phyloP scores from a whole-genome alignment of 2,329 filamentous ascomycete genomes.

The Thermoascus crustaceus region DNA sequence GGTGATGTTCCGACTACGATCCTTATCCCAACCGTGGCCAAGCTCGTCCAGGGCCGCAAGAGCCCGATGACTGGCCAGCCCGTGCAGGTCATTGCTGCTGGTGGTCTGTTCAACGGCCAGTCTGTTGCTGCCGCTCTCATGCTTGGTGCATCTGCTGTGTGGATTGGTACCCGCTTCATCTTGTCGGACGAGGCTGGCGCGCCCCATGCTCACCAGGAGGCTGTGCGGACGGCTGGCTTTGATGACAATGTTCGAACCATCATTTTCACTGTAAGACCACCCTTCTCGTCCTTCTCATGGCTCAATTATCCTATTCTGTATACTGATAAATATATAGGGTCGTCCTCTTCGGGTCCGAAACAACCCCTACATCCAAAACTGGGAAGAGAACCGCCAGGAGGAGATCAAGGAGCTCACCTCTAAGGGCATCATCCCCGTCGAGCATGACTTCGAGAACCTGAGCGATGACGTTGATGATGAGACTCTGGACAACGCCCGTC shows the following conservation, averaged over 20 bases:
- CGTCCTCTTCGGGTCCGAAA: conserved; percentile 87
- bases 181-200: conserved; percentile 91
- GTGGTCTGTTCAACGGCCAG: conserved; percentile 89
- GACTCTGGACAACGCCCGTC: conserved; percentile 80
- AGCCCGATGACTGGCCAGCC: conserved; percentile 78
- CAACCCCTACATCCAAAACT: conserved; percentile 90
- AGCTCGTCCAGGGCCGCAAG: conserved; percentile 70
- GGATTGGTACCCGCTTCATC: conserved; percentile 95
- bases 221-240: conserved; percentile 81
- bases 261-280: conserved; percentile 68
- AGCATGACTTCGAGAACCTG: conserved; percentile 85
- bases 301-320: not conserved
- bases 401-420: conserved; percentile 90
- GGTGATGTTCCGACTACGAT: conserved; percentile 87
- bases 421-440: conserved; percentile 87
- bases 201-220: conserved; percentile 88
- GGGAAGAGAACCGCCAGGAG: conserved; percentile 80
- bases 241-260: conserved; percentile 96
- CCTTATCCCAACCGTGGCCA: conserved; percentile 85
- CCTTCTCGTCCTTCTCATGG: not conserved
- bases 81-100: conserved; percentile 87
- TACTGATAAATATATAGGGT: conserved; percentile 42
- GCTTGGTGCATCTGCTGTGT: conserved; percentile 86
- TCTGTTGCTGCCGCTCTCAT: conserved; percentile 82
- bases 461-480: conserved; percentile 68